Evolutionary conservation across 176 grass and related monocot species (phyloP).

Genomic region (Canna indica): DNA sequence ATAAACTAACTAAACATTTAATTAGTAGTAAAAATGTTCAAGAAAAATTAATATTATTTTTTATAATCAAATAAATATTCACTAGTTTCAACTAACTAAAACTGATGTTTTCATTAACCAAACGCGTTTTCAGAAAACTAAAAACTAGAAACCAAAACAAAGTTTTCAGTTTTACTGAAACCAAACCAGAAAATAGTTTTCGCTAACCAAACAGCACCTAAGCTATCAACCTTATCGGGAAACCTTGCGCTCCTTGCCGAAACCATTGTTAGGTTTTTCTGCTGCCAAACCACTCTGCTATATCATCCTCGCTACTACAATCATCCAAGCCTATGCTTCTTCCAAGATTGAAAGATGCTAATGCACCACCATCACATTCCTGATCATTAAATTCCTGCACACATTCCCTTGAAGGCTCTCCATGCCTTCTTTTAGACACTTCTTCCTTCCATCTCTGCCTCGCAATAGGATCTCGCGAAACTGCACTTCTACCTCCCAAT

Average conservation of each 20-base stretch:
- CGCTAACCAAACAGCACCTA: too few relatives aligned
- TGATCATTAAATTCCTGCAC: conserved; percentile 8
- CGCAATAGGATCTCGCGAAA: conserved; percentile 42
- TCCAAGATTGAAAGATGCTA: not conserved
- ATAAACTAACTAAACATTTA: too few relatives aligned
- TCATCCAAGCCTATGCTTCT: conserved; percentile 17
- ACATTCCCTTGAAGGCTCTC: conserved; percentile 17
- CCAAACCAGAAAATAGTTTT: too few relatives aligned
- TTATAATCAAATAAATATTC: too few relatives aligned
- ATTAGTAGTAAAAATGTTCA: too few relatives aligned
- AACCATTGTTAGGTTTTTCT: conserved; percentile 2
- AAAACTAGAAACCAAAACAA: too few relatives aligned
- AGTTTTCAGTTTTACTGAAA: too few relatives aligned
- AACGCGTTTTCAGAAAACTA: too few relatives aligned
- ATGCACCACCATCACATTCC: too few relatives aligned
- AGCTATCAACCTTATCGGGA: not conserved
- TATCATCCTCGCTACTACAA: conserved; percentile 28
- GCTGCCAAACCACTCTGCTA: conserved; percentile 29
- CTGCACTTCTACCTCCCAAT: conserved; percentile 39
- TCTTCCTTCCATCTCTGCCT: conserved; percentile 76
- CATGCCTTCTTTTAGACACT: conserved; percentile 38
- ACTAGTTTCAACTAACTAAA: too few relatives aligned
- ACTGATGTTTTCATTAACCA: too few relatives aligned
- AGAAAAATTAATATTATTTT: too few relatives aligned
- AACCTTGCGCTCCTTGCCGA: not conserved